A percentile compares a stretch with the other conserved stretches of the same genome.
phyloP scores from a whole-genome alignment of 106 monocot genomes.

The Allium sativum region DNA sequence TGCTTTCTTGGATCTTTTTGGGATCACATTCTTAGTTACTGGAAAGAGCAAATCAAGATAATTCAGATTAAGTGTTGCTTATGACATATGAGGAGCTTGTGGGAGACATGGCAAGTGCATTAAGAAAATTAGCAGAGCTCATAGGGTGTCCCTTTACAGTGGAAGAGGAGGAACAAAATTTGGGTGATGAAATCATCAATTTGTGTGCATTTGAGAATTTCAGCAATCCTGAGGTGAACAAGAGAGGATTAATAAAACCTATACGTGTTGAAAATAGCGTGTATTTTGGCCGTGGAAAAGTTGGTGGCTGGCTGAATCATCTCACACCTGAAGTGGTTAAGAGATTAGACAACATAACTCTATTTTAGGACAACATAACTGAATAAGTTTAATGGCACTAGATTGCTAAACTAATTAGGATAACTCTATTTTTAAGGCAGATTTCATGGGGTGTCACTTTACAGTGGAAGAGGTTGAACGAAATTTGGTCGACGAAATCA shows the following conservation, averaged over 20 bases:
- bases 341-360: not conserved
- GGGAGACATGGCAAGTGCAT: not conserved
- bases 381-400: not conserved
- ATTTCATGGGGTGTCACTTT: too few species aligned
- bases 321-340: not conserved
- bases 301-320: not conserved
- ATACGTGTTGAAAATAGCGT: not conserved
- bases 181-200: not conserved
- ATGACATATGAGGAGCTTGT: not conserved
- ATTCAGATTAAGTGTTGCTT: not conserved
- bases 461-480: too few species aligned
- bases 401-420: too few species aligned
- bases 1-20: not conserved
- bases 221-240: not conserved
- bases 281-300: not conserved
- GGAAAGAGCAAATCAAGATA: too few species aligned
- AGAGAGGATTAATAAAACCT: not conserved
- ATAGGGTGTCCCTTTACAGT: not conserved
- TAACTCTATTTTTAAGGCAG: too few species aligned
- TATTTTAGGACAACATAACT: too few species aligned
- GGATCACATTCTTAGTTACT: not conserved
- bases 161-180: not conserved
- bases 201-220: not conserved
- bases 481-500: too few species aligned
- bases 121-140: not conserved